Percentiles rank a stretch among this genome's conserved stretches.
These are phyloP conservation scores for Zasmidium angulare DNA, from an alignment of 2,329 filamentous ascomycete species.

Conservation along the genomic window DNA sequence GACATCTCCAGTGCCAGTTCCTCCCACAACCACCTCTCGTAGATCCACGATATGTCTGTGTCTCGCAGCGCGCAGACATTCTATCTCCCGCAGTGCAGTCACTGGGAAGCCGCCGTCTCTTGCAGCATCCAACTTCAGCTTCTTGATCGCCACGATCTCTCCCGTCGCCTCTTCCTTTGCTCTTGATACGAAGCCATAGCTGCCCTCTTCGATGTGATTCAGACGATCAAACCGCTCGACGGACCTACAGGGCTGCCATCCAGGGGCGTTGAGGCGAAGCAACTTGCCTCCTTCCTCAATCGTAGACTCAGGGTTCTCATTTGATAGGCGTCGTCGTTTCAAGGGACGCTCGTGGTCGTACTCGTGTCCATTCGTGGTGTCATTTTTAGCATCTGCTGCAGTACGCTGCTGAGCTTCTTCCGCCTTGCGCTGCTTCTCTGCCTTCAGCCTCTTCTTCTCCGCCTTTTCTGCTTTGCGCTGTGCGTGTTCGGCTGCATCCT, in stretches of 20 bases:
- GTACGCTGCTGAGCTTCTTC: conserved; percentile 43
- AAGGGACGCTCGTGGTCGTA: conserved; percentile 47
- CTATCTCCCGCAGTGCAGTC: conserved; percentile 89
- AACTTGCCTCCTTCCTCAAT: conserved; percentile 54
- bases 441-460: conserved; percentile 81
- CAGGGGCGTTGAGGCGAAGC: conserved; percentile 67
- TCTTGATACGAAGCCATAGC: conserved; percentile 90
- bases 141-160: conserved; percentile 85
- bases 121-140: conserved; percentile 80
- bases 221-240: conserved; percentile 87
- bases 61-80: conserved; percentile 76
- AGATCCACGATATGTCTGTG: conserved; percentile 82
- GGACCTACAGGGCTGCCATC: conserved; percentile 71
- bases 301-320: conserved; percentile 41
- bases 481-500: conserved; percentile 72
- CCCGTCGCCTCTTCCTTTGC: conserved; percentile 73
- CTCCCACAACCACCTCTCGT: conserved; percentile 68
- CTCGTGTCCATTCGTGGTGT: conserved; percentile 23
- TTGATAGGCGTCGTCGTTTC: conserved; percentile 62
- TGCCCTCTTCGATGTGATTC: conserved; percentile 96
- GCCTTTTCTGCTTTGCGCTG: conserved; percentile 80
- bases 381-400: conserved; percentile 24
- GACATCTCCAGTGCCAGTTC: conserved; percentile 55
- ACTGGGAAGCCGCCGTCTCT: conserved; percentile 80
- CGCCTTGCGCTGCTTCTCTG: conserved; percentile 72